These are phyloP conservation scores for Amylostereum chailletii DNA, from an alignment of 1,284 basidiomycete species.

Conservation along the genomic window DNA sequence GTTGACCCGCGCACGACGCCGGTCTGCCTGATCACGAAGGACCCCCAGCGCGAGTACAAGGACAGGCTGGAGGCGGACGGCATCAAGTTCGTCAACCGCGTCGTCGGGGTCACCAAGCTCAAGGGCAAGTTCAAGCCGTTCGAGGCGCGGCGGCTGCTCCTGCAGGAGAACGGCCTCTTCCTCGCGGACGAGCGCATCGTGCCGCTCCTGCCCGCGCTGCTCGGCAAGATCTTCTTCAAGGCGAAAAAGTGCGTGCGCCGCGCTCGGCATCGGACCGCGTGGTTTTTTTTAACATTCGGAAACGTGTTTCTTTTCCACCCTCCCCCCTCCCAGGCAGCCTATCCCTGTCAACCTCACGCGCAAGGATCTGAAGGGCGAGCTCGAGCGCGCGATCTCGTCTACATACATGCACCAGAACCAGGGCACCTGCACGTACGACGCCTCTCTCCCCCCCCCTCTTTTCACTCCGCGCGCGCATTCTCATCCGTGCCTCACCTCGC, in stretches of 20 bases:
- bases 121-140: conserved; percentile 92
- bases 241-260: conserved; percentile 75
- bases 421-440: conserved; percentile 81
- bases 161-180: conserved; percentile 89
- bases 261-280: background rate
- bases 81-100: conserved; percentile 84
- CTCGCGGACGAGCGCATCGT: conserved; percentile 89
- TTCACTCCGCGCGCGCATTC: background rate
- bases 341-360: conserved; percentile 83
- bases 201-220: conserved; percentile 77
- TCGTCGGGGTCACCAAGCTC: conserved; percentile 87
- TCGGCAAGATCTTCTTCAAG: conserved; percentile 89
- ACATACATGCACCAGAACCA: conserved; percentile 92
- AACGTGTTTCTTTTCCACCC: no score
- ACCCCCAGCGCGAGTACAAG: conserved; percentile 95
- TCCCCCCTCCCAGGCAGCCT: conserved; percentile 58
- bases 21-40: conserved; percentile 90
- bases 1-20: conserved; percentile 73
- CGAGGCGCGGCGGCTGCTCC: conserved; percentile 78
- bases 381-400: conserved; percentile 84
- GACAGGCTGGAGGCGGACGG: conserved; percentile 73
- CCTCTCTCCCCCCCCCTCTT: background rate
- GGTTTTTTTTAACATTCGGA: background rate
- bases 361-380: conserved; percentile 83
- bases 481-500: background rate